Evolutionary conservation across 2,329 filamentous ascomycete genomes (phyloP).

Genomic region (Fusarium pseudonygamai): DNA sequence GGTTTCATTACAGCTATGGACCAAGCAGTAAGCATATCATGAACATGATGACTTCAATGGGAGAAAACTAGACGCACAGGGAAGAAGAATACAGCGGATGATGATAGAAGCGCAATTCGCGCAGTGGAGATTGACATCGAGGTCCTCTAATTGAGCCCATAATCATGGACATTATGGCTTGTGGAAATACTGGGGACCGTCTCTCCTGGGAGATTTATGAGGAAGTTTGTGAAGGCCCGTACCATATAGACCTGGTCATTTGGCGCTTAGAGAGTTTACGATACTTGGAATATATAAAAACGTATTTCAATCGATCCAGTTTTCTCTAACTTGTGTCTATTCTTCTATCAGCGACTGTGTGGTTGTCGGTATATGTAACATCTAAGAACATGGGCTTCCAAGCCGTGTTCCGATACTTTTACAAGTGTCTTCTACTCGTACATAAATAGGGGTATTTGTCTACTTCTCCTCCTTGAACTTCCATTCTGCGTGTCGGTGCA

Average conservation of each 20-base stretch:
- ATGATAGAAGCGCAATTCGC: slow-evolving; percentile 38
- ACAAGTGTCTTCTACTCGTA: slow-evolving; percentile 18
- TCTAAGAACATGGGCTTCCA: not conserved
- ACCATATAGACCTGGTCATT: slow-evolving; percentile 36
- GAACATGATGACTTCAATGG: slow-evolving; percentile 35
- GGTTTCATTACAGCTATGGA: slow-evolving; percentile 12
- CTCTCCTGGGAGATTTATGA: slow-evolving; percentile 30
- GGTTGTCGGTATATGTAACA: not conserved
- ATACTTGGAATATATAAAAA: slow-evolving; percentile 39
- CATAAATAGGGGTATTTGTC: slow-evolving; percentile 31
- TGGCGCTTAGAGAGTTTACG: slow-evolving; percentile 31
- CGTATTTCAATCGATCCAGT: slow-evolving; percentile 14
- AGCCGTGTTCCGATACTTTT: not conserved
- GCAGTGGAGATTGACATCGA: slow-evolving; percentile 27
- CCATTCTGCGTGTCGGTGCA: slow-evolving; percentile 64
- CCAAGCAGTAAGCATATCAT: slow-evolving; percentile 31
- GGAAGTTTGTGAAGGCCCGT: slow-evolving; percentile 32
- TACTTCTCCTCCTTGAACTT: slow-evolving; percentile 57
- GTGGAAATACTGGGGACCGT: slow-evolving; percentile 38
- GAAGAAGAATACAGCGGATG: slow-evolving; percentile 37
- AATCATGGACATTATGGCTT: slow-evolving; percentile 32
- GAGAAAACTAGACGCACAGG: slow-evolving; percentile 42
- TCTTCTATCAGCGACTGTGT: slow-evolving; percentile 1
- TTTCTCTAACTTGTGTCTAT: not conserved
- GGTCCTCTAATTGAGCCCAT: slow-evolving; percentile 42